Evolutionary conservation across 2,329 filamentous ascomycete species (phyloP).

Genomic region (Fusarium setosum): DNA sequence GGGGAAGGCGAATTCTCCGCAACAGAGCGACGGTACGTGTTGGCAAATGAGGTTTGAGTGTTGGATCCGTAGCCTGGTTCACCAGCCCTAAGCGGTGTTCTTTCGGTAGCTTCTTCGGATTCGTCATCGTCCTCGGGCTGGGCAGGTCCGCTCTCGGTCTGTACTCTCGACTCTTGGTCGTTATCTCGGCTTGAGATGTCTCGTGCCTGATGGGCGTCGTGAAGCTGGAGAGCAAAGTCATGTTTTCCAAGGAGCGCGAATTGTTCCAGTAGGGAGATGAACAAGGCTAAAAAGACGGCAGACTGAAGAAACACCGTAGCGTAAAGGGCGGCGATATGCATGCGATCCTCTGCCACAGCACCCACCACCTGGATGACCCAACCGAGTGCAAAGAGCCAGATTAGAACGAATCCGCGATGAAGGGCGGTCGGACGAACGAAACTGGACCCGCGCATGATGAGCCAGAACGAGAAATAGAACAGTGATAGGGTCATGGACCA

Average conservation of each 20-base stretch:
- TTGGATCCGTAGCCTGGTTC: conserved; percentile 50
- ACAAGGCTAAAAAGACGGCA: conserved; percentile 77
- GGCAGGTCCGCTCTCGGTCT: conserved; percentile 36
- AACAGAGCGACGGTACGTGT: conserved; percentile 64
- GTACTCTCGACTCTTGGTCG: conserved; percentile 21
- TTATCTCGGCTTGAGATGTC: conserved; percentile 48
- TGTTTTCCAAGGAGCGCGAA: conserved; percentile 79
- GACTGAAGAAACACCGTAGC: conserved; percentile 84
- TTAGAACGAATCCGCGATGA: conserved; percentile 80
- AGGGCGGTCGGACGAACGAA: conserved; percentile 87
- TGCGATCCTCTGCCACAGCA: conserved; percentile 81
- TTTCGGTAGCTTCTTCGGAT: conserved; percentile 59
- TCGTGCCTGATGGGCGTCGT: conserved; percentile 59
- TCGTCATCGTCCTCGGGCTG: conserved; percentile 28
- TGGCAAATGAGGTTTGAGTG: conserved; percentile 64
- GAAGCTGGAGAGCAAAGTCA: conserved; percentile 72
- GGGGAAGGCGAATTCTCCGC: conserved; percentile 41
- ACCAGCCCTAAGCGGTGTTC: conserved; percentile 62
- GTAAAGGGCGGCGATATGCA: conserved; percentile 81
- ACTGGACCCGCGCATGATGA: conserved; percentile 81
- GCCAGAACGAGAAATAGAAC: conserved; percentile 86
- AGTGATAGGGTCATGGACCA: conserved; percentile 89
- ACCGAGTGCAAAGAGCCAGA: conserved; percentile 84
- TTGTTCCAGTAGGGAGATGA: conserved; percentile 83
- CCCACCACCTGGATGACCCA: conserved; percentile 79